Base-by-base conservation (phyloP, 768 basidiomycete genomes). In the Tricholoma sp. region DNA sequence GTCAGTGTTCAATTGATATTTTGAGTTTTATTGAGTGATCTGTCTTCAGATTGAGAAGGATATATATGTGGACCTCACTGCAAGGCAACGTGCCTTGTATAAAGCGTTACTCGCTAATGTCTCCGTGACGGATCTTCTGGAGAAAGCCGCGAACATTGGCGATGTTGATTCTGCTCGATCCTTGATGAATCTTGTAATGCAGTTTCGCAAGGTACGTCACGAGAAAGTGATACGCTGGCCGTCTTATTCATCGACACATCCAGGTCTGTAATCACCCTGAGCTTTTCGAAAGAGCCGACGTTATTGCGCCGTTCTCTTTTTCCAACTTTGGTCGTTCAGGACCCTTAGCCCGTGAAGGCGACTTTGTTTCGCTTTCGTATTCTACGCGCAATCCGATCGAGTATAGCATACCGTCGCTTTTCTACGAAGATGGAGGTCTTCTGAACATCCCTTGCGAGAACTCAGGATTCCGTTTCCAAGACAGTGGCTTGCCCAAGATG, bases 131-230 rank as follows among this genome's bases (percentile, higher is more conserved):
- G 97, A 98, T 68, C 83, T 99, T 34, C 77, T 99, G 50, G 89
- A 89, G 64, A 95, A 97, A 70, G 95, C 97, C 9, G 86, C 91
- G 3, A 91, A 91, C 62, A 84, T 93, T 58, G 90, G 93, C 14
- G 93, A 96, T 64, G 90, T 85, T 5, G 91, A 94, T 62, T 92
- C 91, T 29, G 93, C 94, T 52, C 86, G 93, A 54, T 92, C 94
- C 6, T 76, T 99, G 59, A 98, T 98, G 96, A 99, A 98, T 72
- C 81, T 99, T 59, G 97, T 99, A 60, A 99, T 99, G 97, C 97
- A 99, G 70, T 98, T 98, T 79, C 87, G 97, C 63, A 99, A 99
- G 79, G 93, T 91, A 55, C 24, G 72, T 57, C 21, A 8, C 10
- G 24, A 29, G 27, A 50, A 29, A 4, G 47, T 31, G 47, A 31